These are phyloP conservation scores for Monosporascus sp. DNA, from an alignment of 2,329 filamentous ascomycete genomes.

Conservation along the genomic window DNA sequence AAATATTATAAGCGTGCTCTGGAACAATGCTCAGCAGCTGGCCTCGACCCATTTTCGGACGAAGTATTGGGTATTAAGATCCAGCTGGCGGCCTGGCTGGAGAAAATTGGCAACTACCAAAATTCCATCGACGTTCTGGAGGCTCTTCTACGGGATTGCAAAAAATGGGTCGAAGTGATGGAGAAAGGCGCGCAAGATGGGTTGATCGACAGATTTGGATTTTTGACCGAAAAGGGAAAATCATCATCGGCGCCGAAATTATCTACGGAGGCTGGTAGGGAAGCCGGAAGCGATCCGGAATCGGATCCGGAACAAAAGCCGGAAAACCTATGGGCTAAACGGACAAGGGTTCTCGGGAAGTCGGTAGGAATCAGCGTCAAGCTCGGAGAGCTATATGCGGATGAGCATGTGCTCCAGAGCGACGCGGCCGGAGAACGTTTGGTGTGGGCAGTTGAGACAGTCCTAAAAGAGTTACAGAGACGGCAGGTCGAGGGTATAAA, in stretches of 20 bases:
- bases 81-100: constrained; percentile 71
- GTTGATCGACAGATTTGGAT: constrained; percentile 35
- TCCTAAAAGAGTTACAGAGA: constrained; percentile 67
- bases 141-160: constrained; percentile 65
- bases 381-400: constrained; percentile 75
- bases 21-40: constrained; percentile 62
- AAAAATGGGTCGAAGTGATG: constrained; percentile 52
- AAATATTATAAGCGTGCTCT: constrained; percentile 81
- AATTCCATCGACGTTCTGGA: constrained; percentile 74
- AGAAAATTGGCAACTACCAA: constrained; percentile 65
- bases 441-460: constrained; percentile 75
- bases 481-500: constrained; percentile 63
- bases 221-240: constrained; percentile 15
- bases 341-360: constrained; percentile 66
- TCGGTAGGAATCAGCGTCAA: constrained; percentile 74
- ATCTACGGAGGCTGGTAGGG: neutral
- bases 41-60: constrained; percentile 83
- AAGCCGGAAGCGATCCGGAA: constrained; percentile 10
- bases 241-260: constrained; percentile 1
- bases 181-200: constrained; percentile 45
- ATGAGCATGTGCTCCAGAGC: constrained; percentile 67
- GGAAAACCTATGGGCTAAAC: constrained; percentile 50
- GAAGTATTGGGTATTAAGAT: constrained; percentile 88
- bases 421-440: constrained; percentile 71
- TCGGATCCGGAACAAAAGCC: constrained; percentile 11